A percentile compares a stretch with the other conserved stretches of the same genome.
phyloP scores from a whole-genome alignment of 2,329 filamentous ascomycete species.

The Elsinoe batatas region DNA sequence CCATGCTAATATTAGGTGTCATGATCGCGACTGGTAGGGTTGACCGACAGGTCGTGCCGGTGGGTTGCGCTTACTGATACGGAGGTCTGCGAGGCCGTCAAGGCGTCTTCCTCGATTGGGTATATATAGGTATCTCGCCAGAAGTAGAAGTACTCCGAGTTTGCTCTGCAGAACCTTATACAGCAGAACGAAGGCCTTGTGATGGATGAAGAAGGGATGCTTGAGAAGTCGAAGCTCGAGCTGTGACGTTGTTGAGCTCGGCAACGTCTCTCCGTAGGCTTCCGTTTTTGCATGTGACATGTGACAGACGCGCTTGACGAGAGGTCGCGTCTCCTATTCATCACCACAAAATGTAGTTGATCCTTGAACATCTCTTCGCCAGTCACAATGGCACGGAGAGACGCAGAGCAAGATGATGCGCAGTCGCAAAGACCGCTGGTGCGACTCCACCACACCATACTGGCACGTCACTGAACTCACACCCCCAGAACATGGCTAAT shows the following conservation, averaged over 20 bases:
- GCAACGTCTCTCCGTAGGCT: not conserved
- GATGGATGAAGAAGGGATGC: not conserved
- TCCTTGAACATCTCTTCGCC: not conserved
- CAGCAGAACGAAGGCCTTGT: not conserved
- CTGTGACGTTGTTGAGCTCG: not conserved
- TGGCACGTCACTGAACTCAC: not conserved
- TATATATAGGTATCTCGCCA: too few species aligned
- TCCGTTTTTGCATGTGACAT: not conserved
- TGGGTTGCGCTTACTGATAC: too few species aligned
- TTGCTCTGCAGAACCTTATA: not conserved
- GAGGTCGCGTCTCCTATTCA: slow-evolving; percentile 9
- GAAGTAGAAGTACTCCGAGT: too few species aligned
- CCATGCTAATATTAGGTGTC: too few species aligned
- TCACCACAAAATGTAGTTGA: slow-evolving; percentile 4
- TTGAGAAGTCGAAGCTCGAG: not conserved
- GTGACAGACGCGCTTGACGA: slow-evolving; percentile 1
- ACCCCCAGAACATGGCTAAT: not conserved
- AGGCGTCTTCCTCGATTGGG: too few species aligned
- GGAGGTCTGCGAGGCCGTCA: too few species aligned
- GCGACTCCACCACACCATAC: slow-evolving; percentile 1
- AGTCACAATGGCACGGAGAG: slow-evolving; percentile 10
- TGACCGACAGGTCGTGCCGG: too few species aligned
- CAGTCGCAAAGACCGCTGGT: not conserved
- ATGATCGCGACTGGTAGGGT: too few species aligned
- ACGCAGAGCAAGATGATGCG: not conserved